Evolutionary conservation across 306 rosid genomes (phyloP).

Genomic region (Cicer chorassanicum): DNA sequence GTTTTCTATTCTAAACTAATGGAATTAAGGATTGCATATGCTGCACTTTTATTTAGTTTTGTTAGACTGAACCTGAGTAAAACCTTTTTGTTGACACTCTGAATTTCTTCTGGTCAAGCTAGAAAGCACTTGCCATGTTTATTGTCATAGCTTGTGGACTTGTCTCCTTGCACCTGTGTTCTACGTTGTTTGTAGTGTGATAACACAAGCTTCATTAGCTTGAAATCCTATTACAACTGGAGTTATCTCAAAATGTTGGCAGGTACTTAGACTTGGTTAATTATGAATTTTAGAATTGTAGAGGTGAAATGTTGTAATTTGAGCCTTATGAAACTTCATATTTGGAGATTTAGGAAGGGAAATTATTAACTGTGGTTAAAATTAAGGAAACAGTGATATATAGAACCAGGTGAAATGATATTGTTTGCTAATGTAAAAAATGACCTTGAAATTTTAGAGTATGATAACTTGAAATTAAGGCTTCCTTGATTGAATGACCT

Average conservation of each 20-base stretch:
- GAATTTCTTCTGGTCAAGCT: not conserved
- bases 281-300: slow-evolving; percentile 13
- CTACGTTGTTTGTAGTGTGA: slow-evolving; percentile 1
- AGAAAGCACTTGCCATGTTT: not conserved
- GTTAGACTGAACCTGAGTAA: not conserved
- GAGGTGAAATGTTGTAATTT: slow-evolving; percentile 27
- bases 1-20: not conserved
- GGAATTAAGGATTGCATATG: slow-evolving; percentile 4
- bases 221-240: slow-evolving; percentile 12
- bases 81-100: not conserved
- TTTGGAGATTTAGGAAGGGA: slow-evolving; percentile 31
- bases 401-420: not conserved
- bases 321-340: slow-evolving; percentile 8
- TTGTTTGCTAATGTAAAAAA: not conserved
- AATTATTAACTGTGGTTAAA: not conserved
- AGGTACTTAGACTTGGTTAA: slow-evolving; percentile 1
- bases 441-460: slow-evolving; percentile 1
- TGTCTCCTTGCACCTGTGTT: not conserved
- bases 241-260: not conserved
- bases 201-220: slow-evolving; percentile 28
- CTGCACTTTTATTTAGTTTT: not conserved
- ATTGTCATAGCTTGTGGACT: not conserved
- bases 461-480: slow-evolving; percentile 9
- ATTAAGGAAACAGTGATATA: slow-evolving; percentile 26
- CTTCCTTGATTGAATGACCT: slow-evolving; percentile 14